Evolutionary conservation across 805 yeast genomes (phyloP).

Genomic region (Millerozyma acaciae): DNA sequence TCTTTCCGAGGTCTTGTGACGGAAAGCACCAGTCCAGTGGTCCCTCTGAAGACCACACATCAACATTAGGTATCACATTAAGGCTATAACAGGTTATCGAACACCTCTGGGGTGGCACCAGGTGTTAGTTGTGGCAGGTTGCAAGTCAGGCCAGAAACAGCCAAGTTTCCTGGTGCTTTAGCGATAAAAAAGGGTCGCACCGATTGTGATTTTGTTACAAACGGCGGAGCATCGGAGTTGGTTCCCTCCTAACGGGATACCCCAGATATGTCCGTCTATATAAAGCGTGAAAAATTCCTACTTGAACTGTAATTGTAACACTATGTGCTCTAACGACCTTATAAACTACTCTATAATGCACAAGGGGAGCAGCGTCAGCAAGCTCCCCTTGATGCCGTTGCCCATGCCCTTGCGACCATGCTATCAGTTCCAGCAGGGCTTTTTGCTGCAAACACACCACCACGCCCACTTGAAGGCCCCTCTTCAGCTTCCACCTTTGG

Average conservation of each 20-base stretch:
- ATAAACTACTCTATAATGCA: constrained; percentile 39
- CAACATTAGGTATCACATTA: too few species aligned
- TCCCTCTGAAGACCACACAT: too few species aligned
- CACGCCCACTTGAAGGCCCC: not conserved
- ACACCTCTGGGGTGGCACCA: too few species aligned
- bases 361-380: constrained; percentile 15
- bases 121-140: too few species aligned
- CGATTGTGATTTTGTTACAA: constrained; percentile 1
- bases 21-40: too few species aligned
- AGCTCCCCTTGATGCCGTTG: constrained; percentile 4
- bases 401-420: constrained; percentile 6
- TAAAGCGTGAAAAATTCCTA: constrained; percentile 2
- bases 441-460: not conserved
- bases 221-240: constrained; percentile 9
- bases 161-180: not conserved
- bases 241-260: constrained; percentile 10
- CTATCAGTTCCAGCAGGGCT: not conserved
- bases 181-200: not conserved
- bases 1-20: too few species aligned
- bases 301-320: constrained; percentile 6
- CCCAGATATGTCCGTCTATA: constrained; percentile 11
- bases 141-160: too few species aligned
- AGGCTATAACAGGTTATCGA: too few species aligned
- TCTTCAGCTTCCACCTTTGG: constrained; percentile 1
- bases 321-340: constrained; percentile 31